A percentile compares a stretch with the other conserved stretches of the same genome.
Conservation (phyloP, 163 green algal species). For the Scenedesmus sp. region DNA sequence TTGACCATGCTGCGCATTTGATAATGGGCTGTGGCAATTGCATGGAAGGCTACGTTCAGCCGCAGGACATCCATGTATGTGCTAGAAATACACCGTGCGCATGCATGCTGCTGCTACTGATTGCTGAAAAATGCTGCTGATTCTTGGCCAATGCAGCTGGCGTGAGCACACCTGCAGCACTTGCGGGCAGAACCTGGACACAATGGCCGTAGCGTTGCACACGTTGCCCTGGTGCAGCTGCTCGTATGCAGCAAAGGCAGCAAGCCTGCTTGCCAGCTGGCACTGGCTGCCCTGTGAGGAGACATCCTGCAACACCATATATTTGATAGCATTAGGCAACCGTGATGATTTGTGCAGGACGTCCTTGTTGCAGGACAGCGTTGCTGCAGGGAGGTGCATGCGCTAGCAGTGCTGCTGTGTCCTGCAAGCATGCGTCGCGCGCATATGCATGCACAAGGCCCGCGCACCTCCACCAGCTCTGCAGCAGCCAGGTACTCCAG, state of each 20-base stretch:
- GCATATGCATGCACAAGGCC: neutral
- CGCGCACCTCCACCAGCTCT: constrained; percentile 39
- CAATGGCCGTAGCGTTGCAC: constrained; percentile 8
- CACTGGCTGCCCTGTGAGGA: too few relatives aligned
- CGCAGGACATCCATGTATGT: neutral
- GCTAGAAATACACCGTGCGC: neutral
- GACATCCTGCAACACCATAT: neutral
- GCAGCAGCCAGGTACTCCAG: constrained; percentile 35
- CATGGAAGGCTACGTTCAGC: neutral
- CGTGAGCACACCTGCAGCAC: constrained; percentile 26
- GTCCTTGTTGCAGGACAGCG: neutral
- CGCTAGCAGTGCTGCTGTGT: neutral
- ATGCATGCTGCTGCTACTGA: neutral
- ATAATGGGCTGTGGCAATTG: neutral
- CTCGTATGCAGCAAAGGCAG: constrained; percentile 19
- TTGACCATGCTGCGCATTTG: neutral
- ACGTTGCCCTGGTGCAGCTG: constrained; percentile 22
- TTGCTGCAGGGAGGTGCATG: neutral
- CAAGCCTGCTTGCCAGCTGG: neutral
- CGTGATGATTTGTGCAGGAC: neutral
- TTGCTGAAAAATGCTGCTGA: neutral
- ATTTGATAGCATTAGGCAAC: neutral
- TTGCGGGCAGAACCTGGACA: neutral
- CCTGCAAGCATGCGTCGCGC: neutral
- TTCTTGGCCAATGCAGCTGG: too few relatives aligned